Evolutionary conservation across 805 yeast species (phyloP).

Genomic region (Ogataea philodendri): DNA sequence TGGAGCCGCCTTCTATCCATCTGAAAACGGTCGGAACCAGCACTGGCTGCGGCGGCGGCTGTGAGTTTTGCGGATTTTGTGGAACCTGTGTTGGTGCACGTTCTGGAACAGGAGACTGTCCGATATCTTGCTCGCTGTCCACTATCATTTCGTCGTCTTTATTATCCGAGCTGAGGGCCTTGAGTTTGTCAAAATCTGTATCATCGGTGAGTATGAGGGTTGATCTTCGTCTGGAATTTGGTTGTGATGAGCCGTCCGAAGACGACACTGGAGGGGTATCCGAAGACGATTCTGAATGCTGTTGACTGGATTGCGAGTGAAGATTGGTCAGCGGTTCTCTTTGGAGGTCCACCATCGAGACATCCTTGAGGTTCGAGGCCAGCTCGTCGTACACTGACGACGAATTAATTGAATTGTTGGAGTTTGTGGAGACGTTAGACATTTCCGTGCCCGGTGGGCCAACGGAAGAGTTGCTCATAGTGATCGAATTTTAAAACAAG

Average conservation of each 20-base stretch:
- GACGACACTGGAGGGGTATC: too few relatives aligned
- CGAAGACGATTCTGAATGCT: too few relatives aligned
- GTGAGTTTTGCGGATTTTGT: constrained; percentile 13
- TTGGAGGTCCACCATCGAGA: constrained; percentile 36
- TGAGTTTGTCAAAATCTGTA: constrained; percentile 51
- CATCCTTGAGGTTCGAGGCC: constrained; percentile 28
- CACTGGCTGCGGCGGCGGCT: constrained; percentile 24
- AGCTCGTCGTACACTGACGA: constrained; percentile 13
- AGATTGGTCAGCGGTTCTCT: constrained; percentile 15
- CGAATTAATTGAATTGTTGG: constrained; percentile 13
- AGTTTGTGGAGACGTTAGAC: constrained; percentile 10
- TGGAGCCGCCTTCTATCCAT: constrained; percentile 96
- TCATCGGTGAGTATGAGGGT: constrained; percentile 73
- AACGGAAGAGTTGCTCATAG: constrained; percentile 1
- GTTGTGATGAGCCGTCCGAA: constrained; percentile 2
- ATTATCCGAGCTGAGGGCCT: constrained; percentile 35
- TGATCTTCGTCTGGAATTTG: constrained; percentile 53
- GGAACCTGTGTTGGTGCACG: constrained; percentile 11
- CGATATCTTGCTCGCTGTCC: constrained; percentile 30
- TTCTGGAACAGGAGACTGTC: constrained; percentile 19
- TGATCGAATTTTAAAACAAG: too few relatives aligned
- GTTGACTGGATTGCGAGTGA: too few relatives aligned
- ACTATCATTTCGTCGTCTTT: constrained; percentile 32
- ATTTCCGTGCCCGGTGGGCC: constrained; percentile 3
- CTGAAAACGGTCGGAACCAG: constrained; percentile 61